A percentile compares a stretch with the other conserved stretches of the same genome.
phyloP scores from a whole-genome alignment of 176 grass and related monocot species.

The Aechmea fasciata region DNA sequence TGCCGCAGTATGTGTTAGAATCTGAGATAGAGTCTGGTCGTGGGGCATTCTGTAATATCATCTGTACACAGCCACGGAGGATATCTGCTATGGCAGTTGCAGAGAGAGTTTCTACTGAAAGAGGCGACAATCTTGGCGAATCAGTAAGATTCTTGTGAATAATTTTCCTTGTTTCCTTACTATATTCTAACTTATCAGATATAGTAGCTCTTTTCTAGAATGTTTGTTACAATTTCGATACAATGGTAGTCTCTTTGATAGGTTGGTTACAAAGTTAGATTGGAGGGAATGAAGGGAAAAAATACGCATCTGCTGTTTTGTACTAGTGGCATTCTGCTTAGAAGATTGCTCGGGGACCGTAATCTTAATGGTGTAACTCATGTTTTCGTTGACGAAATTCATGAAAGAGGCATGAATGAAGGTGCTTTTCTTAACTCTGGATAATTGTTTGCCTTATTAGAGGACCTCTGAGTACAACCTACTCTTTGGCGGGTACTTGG shows the following conservation, averaged over 20 bases:
- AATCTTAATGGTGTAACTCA: conserved; percentile 91
- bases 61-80: conserved; percentile 90
- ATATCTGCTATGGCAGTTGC: conserved; percentile 96
- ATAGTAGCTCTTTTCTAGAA: conserved; percentile 30
- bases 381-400: conserved; percentile 99
- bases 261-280: conserved; percentile 98
- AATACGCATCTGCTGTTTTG: conserved; percentile 97
- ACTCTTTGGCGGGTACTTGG: conserved; percentile 12
- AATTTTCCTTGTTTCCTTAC: conserved; percentile 9
- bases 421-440: conserved; percentile 29
- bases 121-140: conserved; percentile 93
- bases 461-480: not conserved
- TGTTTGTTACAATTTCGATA: conserved; percentile 47
- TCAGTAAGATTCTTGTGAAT: conserved; percentile 43
- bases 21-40: conserved; percentile 92
- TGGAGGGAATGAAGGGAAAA: conserved; percentile 96
- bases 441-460: conserved; percentile 1
- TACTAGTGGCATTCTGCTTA: conserved; percentile 94
- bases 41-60: conserved; percentile 97
- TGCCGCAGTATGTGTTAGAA: conserved; percentile 90
- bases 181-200: conserved; percentile 8
- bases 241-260: conserved; percentile 65
- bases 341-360: conserved; percentile 78
- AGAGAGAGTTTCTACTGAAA: conserved; percentile 94
- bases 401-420: conserved; percentile 99